Evolutionary conservation across 2,329 filamentous ascomycete species (phyloP).

Genomic region (Ophiocordyceps camponoti-saundersi): DNA sequence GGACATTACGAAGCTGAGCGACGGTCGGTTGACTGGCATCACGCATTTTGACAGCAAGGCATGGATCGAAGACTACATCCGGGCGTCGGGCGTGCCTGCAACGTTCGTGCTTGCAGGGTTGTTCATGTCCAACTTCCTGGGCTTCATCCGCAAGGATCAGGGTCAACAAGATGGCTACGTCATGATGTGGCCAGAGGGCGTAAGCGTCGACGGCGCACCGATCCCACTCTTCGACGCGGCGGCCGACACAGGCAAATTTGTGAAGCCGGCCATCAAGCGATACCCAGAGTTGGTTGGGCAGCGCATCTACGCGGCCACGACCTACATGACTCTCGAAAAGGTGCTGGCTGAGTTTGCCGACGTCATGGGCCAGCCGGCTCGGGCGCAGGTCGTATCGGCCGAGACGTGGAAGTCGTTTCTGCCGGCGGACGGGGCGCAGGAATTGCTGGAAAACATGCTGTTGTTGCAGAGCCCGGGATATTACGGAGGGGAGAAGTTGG

Average conservation of each 20-base stretch:
- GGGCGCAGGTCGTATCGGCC: slow-evolving; percentile 12
- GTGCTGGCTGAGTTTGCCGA: slow-evolving; percentile 17
- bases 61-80: slow-evolving; percentile 38
- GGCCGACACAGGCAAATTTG: slow-evolving; percentile 20
- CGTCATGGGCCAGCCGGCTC: slow-evolving; percentile 15
- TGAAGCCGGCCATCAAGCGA: slow-evolving; percentile 15
- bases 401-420: slow-evolving; percentile 19
- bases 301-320: slow-evolving; percentile 17
- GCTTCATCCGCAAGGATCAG: slow-evolving; percentile 10
- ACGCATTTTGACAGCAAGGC: slow-evolving; percentile 40
- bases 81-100: slow-evolving; percentile 25
- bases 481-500: slow-evolving; percentile 17
- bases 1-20: slow-evolving; percentile 17
- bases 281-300: slow-evolving; percentile 11
- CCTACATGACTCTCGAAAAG: slow-evolving; percentile 16
- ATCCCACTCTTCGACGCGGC: slow-evolving; percentile 20
- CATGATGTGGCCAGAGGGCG: slow-evolving; percentile 9
- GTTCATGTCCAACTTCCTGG: slow-evolving; percentile 34
- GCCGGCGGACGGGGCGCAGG: slow-evolving; percentile 10
- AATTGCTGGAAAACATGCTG: slow-evolving; percentile 24
- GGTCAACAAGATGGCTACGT: slow-evolving; percentile 14
- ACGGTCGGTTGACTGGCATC: slow-evolving; percentile 20
- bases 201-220: slow-evolving; percentile 11
- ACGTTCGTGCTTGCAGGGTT: slow-evolving; percentile 33
- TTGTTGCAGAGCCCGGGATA: slow-evolving; percentile 24